phyloP scores from a whole-genome alignment of 2,329 filamentous ascomycete species.

The Helicocarpus griseus region DNA sequence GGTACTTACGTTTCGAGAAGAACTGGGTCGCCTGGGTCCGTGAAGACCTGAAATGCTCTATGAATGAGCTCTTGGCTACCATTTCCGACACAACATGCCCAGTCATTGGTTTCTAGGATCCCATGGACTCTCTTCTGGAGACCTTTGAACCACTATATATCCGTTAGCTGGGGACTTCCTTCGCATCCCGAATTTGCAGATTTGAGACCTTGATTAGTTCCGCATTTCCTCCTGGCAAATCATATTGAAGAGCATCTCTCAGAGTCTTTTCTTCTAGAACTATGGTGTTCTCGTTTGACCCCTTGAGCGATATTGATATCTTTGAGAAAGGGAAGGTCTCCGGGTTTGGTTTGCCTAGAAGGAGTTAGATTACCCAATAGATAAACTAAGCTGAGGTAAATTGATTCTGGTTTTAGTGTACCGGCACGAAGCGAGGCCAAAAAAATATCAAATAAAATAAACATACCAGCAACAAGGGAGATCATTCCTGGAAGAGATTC shows the following conservation, averaged over 20 bases:
- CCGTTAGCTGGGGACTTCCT: neutral
- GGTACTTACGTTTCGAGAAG: conserved; percentile 1
- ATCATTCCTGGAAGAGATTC: neutral
- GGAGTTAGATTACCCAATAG: too few species aligned
- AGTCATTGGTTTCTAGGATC: neutral
- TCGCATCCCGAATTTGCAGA: neutral
- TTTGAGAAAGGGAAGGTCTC: neutral
- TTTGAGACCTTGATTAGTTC: neutral
- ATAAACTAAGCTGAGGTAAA: neutral
- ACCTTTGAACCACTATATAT: conserved; percentile 1
- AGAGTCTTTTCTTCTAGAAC: neutral
- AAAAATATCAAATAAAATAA: neutral
- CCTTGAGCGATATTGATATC: neutral
- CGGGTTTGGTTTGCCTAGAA: neutral
- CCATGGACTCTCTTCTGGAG: conserved; percentile 2
- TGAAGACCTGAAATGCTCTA: conserved; percentile 4
- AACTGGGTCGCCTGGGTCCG: conserved; percentile 1
- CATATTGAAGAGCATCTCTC: neutral
- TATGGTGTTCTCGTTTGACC: neutral
- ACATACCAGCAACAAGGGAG: neutral
- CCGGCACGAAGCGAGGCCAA: too few species aligned
- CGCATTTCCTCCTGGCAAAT: neutral
- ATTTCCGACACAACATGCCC: conserved; percentile 3
- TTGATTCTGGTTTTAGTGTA: too few species aligned
- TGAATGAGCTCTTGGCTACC: conserved; percentile 4